Percentiles rank a stretch among this genome's conserved stretches.
Evolutionary conservation across 805 yeast genomes (phyloP).

Genomic region (Saturnispora zaruensis): DNA sequence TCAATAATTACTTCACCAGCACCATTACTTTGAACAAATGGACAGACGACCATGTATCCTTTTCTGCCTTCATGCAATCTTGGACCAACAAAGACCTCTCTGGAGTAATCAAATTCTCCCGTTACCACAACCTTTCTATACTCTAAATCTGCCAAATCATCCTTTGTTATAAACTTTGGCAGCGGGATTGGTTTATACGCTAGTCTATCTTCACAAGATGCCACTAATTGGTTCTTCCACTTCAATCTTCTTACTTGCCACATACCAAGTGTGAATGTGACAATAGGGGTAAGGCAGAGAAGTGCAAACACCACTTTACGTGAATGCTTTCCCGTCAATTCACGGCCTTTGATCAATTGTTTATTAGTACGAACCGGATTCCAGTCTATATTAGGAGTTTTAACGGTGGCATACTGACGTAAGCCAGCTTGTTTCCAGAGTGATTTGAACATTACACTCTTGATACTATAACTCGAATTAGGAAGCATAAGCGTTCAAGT

Average conservation of each 20-base stretch:
- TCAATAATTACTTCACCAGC: conserved; percentile 75
- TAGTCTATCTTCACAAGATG: conserved; percentile 73
- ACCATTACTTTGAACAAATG: conserved; percentile 65
- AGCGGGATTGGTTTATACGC: conserved; percentile 64
- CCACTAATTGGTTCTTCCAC: conserved; percentile 83
- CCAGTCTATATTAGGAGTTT: conserved; percentile 78
- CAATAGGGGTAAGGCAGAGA: conserved; percentile 71
- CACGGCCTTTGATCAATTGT: conserved; percentile 30
- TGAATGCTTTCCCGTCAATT: conserved; percentile 17
- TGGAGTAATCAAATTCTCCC: conserved; percentile 74
- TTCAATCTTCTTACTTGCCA: conserved; percentile 84
- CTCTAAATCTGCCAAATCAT: conserved; percentile 61
- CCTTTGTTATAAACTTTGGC: conserved; percentile 59
- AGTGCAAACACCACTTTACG: conserved; percentile 28
- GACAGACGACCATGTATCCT: conserved; percentile 78
- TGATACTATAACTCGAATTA: background rate
- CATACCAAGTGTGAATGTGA: conserved; percentile 77
- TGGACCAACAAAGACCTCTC: conserved; percentile 91
- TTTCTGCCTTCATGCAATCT: conserved; percentile 60
- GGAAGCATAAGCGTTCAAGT: background rate
- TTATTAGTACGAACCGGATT: conserved; percentile 53
- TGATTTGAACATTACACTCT: background rate
- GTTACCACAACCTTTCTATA: conserved; percentile 68
- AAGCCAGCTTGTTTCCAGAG: background rate
- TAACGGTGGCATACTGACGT: conserved; percentile 31